These are phyloP conservation scores for Viola odorata DNA, from an alignment of 345 rosid species.

Conservation along the genomic window DNA sequence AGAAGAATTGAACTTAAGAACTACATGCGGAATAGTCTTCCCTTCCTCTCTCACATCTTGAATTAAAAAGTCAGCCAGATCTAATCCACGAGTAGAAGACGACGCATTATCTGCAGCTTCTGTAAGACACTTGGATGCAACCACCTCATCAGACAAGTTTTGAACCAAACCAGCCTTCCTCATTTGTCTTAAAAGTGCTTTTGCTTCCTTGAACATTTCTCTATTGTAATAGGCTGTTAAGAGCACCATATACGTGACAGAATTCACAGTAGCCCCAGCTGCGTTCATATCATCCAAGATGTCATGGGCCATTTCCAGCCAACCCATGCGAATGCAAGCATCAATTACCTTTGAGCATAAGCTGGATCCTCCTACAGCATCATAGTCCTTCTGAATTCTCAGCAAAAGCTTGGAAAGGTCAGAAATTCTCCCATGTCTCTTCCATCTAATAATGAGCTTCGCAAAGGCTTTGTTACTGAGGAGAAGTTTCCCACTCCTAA, in stretches of 20 bases:
- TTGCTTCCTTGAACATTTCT: constrained; percentile 56
- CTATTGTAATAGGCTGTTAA: constrained; percentile 45
- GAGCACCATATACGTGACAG: constrained; percentile 35
- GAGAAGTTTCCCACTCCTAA: constrained; percentile 44
- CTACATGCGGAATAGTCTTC: constrained; percentile 24
- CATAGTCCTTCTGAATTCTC: constrained; percentile 26
- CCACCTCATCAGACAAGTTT: constrained; percentile 29
- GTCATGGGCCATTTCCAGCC: constrained; percentile 85
- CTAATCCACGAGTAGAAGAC: constrained; percentile 23
- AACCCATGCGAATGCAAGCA: constrained; percentile 56
- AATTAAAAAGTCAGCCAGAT: constrained; percentile 36
- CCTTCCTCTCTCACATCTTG: constrained; percentile 36
- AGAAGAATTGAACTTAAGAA: constrained; percentile 63
- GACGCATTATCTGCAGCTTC: constrained; percentile 22
- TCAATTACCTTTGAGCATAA: constrained; percentile 49
- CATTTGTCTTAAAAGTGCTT: constrained; percentile 51
- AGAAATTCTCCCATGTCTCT: constrained; percentile 36
- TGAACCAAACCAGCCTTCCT: constrained; percentile 39
- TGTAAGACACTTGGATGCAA: constrained; percentile 16
- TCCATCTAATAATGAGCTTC: constrained; percentile 55
- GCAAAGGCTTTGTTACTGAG: constrained; percentile 51
- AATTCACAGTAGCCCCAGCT: constrained; percentile 36
- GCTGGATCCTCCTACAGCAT: constrained; percentile 13
- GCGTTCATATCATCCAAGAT: constrained; percentile 70
- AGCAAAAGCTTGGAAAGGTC: constrained; percentile 56